Percentiles rank a stretch among this genome's conserved stretches.
phyloP scores from a whole-genome alignment of 306 rosid genomes.

The Castanopsis chinensis region DNA sequence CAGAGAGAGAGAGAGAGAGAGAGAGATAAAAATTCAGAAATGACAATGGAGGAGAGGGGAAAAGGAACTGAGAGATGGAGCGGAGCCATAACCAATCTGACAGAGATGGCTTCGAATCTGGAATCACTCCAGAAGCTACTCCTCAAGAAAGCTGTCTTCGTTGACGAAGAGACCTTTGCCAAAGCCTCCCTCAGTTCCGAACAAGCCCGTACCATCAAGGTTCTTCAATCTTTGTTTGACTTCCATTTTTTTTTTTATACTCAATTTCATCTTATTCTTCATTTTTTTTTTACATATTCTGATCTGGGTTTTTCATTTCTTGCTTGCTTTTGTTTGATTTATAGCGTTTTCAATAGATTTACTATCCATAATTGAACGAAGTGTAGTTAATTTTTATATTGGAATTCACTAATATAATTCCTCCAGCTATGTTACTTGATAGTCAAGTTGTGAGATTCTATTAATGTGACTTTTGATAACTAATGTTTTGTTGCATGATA shows the following conservation, averaged over 20 bases:
- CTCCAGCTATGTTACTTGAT: no score
- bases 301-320: background rate
- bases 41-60: conserved; percentile 61
- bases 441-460: no score
- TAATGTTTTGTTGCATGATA: background rate
- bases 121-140: conserved; percentile 85
- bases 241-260: background rate
- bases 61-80: conserved; percentile 81
- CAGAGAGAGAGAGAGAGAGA: background rate
- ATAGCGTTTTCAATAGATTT: no score
- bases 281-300: background rate
- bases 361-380: background rate
- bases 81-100: conserved; percentile 80
- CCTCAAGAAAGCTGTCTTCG: conserved; percentile 82
- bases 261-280: background rate
- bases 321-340: background rate
- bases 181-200: conserved; percentile 87
- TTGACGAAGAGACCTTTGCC: conserved; percentile 76
- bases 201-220: conserved; percentile 91
- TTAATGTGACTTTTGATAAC: no score
- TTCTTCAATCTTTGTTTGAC: background rate
- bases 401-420: no score
- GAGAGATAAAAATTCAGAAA: background rate
- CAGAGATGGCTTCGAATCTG: conserved; percentile 77
- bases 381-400: no score